These are phyloP conservation scores for Spatholobus suberectus DNA, from an alignment of 306 rosid genomes.

Conservation along the genomic window DNA sequence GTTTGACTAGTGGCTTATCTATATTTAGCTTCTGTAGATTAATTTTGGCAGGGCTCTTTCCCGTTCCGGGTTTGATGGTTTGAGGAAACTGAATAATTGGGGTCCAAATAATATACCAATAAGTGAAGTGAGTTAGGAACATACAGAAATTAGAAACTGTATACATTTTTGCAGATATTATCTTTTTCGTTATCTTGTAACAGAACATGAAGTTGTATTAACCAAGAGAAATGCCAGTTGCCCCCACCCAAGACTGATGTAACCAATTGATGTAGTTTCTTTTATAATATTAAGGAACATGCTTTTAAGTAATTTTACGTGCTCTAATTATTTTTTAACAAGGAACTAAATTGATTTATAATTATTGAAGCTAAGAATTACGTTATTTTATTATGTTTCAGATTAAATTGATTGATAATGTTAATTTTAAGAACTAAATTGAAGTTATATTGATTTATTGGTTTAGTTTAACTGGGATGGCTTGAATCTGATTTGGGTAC, in stretches of 20 bases:
- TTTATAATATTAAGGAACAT: not conserved
- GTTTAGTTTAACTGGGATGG: not conserved
- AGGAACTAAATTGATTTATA: not conserved
- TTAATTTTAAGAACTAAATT: not conserved
- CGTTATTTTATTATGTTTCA: not conserved
- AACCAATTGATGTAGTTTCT: not conserved
- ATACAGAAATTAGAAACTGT: constrained; percentile 45
- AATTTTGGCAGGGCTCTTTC: constrained; percentile 64
- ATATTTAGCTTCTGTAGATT: constrained; percentile 48
- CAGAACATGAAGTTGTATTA: constrained; percentile 7
- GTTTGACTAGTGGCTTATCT: constrained; percentile 23
- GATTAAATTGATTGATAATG: not conserved
- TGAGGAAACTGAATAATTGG: constrained; percentile 59
- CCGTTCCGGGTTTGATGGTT: constrained; percentile 49
- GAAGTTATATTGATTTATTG: not conserved
- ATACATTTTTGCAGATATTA: constrained; percentile 59
- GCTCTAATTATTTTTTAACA: not conserved
- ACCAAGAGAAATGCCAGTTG: constrained; percentile 15
- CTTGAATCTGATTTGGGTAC: not conserved
- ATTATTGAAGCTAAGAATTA: not conserved
- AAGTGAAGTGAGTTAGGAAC: constrained; percentile 50
- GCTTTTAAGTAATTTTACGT: not conserved
- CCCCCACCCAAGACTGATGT: not conserved
- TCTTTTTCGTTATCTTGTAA: constrained; percentile 32
- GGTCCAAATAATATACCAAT: constrained; percentile 56